Conservation (phyloP, 805 yeast genomes). For the Cyberlindnera maritima region DNA sequence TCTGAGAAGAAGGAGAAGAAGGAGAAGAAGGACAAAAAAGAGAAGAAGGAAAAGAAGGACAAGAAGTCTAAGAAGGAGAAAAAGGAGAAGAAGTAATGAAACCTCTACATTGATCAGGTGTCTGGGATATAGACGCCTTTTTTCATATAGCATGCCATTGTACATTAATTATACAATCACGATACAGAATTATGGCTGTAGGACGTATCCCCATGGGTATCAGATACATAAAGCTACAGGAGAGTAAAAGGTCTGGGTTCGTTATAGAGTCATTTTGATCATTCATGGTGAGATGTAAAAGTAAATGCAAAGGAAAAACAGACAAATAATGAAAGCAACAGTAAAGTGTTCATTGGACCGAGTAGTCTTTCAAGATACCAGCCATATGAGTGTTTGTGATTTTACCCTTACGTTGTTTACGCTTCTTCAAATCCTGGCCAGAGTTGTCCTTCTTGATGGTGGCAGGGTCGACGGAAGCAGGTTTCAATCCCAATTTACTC, state of each 20-base stretch:
- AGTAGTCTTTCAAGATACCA: slow-evolving; percentile 90
- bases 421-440: slow-evolving; percentile 60
- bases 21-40: slow-evolving; percentile 29
- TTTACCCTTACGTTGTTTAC: slow-evolving; percentile 90
- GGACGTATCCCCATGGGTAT: too few species aligned
- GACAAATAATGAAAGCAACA: not conserved
- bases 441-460: slow-evolving; percentile 67
- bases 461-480: slow-evolving; percentile 98
- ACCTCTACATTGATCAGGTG: slow-evolving; percentile 4
- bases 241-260: not conserved
- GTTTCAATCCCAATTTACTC: slow-evolving; percentile 84
- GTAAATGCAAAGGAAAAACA: not conserved
- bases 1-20: slow-evolving; percentile 16
- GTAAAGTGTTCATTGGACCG: not conserved
- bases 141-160: slow-evolving; percentile 1
- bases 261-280: not conserved
- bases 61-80: slow-evolving; percentile 16
- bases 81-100: slow-evolving; percentile 13
- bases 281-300: not conserved
- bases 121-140: not conserved
- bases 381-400: slow-evolving; percentile 96
- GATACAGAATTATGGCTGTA: not conserved
- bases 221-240: not conserved
- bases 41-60: slow-evolving; percentile 29
- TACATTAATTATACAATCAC: not conserved